Percentiles rank a stretch among this genome's conserved stretches.
Conservation (phyloP, 2,329 filamentous ascomycete genomes). For the Zasmidium cellare region DNA sequence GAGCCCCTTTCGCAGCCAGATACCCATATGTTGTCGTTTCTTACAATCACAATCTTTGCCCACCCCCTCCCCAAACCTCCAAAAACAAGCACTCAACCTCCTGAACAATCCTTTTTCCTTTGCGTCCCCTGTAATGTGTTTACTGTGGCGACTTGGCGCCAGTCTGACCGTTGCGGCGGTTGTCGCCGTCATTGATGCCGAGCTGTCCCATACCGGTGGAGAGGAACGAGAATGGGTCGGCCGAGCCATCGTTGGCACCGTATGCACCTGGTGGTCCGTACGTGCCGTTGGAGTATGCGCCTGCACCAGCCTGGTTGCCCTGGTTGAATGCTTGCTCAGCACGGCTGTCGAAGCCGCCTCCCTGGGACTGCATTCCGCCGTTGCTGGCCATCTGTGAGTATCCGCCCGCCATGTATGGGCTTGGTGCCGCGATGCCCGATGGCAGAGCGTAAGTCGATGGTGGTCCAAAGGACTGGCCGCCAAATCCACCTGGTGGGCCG, state of each 20-base stretch:
- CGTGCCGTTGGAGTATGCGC: slow-evolving; percentile 65
- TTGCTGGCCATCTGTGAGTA: slow-evolving; percentile 59
- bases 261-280: slow-evolving; percentile 41
- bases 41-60: slow-evolving; percentile 20
- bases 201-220: slow-evolving; percentile 71
- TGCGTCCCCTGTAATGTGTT: slow-evolving; percentile 3
- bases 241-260: slow-evolving; percentile 54
- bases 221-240: slow-evolving; percentile 78
- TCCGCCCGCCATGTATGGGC: slow-evolving; percentile 80
- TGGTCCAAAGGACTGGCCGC: slow-evolving; percentile 79
- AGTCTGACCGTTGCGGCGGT: slow-evolving; percentile 43
- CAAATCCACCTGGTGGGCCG: slow-evolving; percentile 53
- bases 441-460: slow-evolving; percentile 88
- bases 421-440: slow-evolving; percentile 77
- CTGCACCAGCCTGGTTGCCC: slow-evolving; percentile 68
- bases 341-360: slow-evolving; percentile 84
- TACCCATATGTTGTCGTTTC: slow-evolving; percentile 29
- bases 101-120: not conserved
- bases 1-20: slow-evolving; percentile 24
- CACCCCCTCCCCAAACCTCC: not conserved
- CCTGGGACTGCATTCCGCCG: slow-evolving; percentile 69
- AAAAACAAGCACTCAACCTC: not conserved
- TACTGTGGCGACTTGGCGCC: slow-evolving; percentile 36
- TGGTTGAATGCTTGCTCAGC: slow-evolving; percentile 85
- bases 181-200: slow-evolving; percentile 61